phyloP scores from a whole-genome alignment of 306 rosid species.

The Delonix regia region DNA sequence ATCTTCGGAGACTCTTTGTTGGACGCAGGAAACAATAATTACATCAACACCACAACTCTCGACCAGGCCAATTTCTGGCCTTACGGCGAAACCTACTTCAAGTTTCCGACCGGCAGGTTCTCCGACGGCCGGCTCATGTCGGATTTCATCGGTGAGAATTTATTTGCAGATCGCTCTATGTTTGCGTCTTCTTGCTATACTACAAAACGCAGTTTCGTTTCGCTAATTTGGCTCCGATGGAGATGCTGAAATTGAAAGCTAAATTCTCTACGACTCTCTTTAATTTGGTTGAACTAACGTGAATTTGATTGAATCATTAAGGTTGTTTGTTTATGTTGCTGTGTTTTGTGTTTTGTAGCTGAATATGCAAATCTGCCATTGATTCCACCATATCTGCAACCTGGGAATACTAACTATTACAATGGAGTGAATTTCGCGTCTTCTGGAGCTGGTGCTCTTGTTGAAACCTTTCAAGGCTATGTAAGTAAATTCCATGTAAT shows the following conservation, averaged over 20 bases:
- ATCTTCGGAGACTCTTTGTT: constrained; percentile 89
- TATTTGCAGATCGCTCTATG: constrained; percentile 35
- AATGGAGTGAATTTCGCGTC: constrained; percentile 92
- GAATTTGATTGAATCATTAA: too few species aligned
- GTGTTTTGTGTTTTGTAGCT: constrained; percentile 43
- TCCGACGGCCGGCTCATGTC: constrained; percentile 86
- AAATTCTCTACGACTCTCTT: too few species aligned
- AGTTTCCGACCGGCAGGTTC: constrained; percentile 87
- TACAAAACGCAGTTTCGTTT: background rate
- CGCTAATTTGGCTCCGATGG: background rate
- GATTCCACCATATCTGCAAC: constrained; percentile 40
- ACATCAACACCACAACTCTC: constrained; percentile 81
- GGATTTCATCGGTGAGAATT: constrained; percentile 70
- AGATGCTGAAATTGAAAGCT: background rate
- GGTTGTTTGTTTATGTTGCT: too few species aligned
- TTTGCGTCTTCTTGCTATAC: background rate
- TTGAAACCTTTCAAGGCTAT: constrained; percentile 75
- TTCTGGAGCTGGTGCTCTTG: constrained; percentile 88
- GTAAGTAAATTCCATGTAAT: constrained; percentile 45
- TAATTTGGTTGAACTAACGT: too few species aligned
- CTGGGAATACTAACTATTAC: constrained; percentile 52
- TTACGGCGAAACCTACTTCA: constrained; percentile 77
- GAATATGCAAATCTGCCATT: constrained; percentile 75
- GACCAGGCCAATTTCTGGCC: constrained; percentile 98
- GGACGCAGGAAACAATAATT: constrained; percentile 93